These are phyloP conservation scores for Salvia splendens DNA, from an alignment of 257 asterid genomes.

Conservation along the genomic window DNA sequence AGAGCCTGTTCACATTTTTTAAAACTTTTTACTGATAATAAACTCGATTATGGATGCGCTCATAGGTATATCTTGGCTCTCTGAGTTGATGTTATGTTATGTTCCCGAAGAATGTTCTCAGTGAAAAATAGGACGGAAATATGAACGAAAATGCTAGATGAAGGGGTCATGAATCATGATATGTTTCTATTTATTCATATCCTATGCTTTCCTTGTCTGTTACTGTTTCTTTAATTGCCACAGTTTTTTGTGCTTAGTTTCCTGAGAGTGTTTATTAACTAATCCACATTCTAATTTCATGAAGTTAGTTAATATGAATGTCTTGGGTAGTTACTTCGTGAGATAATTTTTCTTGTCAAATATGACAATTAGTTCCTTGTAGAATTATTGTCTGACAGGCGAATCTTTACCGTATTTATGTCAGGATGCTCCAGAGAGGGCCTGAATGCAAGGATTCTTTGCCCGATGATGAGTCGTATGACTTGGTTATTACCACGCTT, in stretches of 20 bases:
- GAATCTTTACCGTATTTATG: conserved; percentile 37
- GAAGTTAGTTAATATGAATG: not conserved
- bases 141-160: not conserved
- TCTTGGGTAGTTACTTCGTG: conserved; percentile 11
- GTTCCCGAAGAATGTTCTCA: not conserved
- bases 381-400: conserved; percentile 32
- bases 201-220: not conserved
- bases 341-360: conserved; percentile 7
- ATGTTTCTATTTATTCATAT: conserved; percentile 1
- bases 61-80: no score
- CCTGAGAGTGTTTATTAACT: not conserved
- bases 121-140: not conserved
- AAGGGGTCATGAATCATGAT: not conserved
- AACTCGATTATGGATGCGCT: not conserved
- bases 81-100: no score
- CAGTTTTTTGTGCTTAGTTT: not conserved
- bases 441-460: conserved; percentile 68
- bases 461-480: conserved; percentile 84
- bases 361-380: conserved; percentile 24
- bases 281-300: not conserved
- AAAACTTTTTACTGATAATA: not conserved
- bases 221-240: conserved; percentile 14
- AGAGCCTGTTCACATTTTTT: not conserved
- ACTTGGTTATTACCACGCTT: conserved; percentile 68
- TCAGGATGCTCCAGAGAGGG: conserved; percentile 78